Percentiles rank a stretch among this genome's conserved stretches.
Evolutionary conservation across 2,329 filamentous ascomycete species (phyloP).

Genomic region (Colletotrichum horii): DNA sequence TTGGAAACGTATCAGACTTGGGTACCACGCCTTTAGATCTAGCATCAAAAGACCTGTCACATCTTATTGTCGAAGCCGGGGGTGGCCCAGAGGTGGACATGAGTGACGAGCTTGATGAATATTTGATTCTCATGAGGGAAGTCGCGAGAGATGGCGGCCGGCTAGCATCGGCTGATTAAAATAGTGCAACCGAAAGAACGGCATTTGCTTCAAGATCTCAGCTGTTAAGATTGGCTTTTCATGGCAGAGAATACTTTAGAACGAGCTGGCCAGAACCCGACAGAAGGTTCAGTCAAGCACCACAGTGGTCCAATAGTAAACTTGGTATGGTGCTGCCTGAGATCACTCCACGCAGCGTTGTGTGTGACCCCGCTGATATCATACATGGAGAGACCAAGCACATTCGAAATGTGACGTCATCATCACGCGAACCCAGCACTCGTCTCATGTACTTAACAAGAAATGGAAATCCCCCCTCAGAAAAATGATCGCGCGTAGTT

Average conservation of each 20-base stretch:
- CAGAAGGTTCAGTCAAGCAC: rapidly evolving
- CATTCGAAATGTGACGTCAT: background rate
- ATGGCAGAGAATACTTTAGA: rapidly evolving
- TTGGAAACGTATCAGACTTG: rapidly evolving
- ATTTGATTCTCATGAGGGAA: background rate
- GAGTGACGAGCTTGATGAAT: background rate
- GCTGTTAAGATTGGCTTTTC: background rate
- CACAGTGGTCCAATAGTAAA: background rate
- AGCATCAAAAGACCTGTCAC: background rate
- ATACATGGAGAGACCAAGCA: background rate
- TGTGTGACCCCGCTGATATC: background rate
- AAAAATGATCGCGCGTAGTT: rapidly evolving
- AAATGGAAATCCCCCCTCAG: too few relatives aligned
- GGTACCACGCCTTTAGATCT: rapidly evolving
- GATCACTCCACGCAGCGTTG: background rate
- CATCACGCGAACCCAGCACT: background rate
- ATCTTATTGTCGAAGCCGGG: background rate
- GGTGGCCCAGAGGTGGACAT: background rate
- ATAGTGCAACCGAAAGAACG: rapidly evolving
- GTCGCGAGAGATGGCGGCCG: background rate
- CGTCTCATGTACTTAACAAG: background rate
- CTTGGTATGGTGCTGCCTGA: background rate
- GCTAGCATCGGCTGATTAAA: background rate
- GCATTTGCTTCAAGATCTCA: rapidly evolving
- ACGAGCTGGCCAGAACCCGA: rapidly evolving